These are phyloP conservation scores for Huiozyma naganishii DNA, from an alignment of 805 yeast species.

Conservation along the genomic window DNA sequence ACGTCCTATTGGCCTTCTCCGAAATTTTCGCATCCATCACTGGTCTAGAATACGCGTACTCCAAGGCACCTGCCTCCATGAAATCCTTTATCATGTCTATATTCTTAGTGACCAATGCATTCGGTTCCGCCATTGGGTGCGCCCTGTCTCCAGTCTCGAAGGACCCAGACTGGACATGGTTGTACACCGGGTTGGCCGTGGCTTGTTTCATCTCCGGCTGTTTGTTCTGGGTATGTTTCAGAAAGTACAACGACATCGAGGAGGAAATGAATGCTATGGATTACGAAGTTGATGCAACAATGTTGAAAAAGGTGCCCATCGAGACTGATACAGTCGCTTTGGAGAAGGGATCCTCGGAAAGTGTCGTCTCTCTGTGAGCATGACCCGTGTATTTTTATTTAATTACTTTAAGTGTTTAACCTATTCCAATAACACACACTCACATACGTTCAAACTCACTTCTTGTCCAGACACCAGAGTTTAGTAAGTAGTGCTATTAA, in stretches of 20 bases:
- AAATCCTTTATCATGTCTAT: slow-evolving; percentile 36
- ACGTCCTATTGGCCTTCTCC: slow-evolving; percentile 59
- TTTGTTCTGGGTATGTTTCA: slow-evolving; percentile 51
- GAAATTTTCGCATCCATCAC: slow-evolving; percentile 75
- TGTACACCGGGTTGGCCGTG: slow-evolving; percentile 51
- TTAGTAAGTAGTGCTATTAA: no score
- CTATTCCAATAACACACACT: no score
- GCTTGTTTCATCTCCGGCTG: slow-evolving; percentile 51
- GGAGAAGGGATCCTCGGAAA: no score
- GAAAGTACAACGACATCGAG: slow-evolving; percentile 43
- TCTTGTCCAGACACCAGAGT: no score
- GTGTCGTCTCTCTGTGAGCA: no score
- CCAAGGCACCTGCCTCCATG: slow-evolving; percentile 61
- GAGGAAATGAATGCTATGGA: slow-evolving; percentile 49
- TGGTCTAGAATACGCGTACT: slow-evolving; percentile 75
- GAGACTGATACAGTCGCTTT: neutral
- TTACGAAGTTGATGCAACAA: slow-evolving; percentile 16
- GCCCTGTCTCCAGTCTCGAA: slow-evolving; percentile 56
- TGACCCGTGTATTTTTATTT: no score
- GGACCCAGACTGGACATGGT: slow-evolving; percentile 64
- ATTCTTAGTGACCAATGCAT: slow-evolving; percentile 62
- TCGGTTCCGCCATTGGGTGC: slow-evolving; percentile 68
- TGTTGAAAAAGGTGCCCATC: slow-evolving; percentile 1
- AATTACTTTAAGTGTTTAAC: no score
- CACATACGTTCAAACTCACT: no score